Percentiles rank a stretch among this genome's conserved stretches.
Evolutionary conservation across 495 filamentous ascomycete species (phyloP).

Genomic region (Chaetomium tenue): DNA sequence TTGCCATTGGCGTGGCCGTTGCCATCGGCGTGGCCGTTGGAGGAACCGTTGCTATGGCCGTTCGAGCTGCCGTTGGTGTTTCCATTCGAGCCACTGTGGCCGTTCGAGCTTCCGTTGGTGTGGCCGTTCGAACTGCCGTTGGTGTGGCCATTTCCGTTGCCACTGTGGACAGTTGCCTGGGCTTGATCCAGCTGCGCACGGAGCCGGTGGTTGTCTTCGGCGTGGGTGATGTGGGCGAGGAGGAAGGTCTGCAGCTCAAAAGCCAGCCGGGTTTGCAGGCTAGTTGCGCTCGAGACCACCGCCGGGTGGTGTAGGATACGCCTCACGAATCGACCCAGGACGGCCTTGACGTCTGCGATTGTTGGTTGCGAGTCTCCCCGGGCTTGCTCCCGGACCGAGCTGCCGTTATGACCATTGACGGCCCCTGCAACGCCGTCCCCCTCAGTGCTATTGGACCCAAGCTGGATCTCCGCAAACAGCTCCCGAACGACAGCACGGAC

Average conservation of each 20-base stretch:
- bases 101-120: not conserved
- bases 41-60: too few species aligned
- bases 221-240: not conserved
- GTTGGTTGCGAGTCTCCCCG: not conserved
- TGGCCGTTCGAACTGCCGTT: not conserved
- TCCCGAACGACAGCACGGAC: not conserved
- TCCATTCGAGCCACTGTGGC: too few species aligned
- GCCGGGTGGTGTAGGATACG: not conserved
- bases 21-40: too few species aligned
- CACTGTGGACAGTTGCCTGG: not conserved
- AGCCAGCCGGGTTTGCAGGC: not conserved
- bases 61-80: too few species aligned
- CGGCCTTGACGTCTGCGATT: not conserved
- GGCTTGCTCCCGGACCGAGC: not conserved
- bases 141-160: too few species aligned
- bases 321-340: not conserved
- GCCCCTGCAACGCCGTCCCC: too few species aligned
- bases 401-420: not conserved
- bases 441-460: not conserved
- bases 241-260: slow-evolving; percentile 3
- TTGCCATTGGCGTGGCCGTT: not conserved
- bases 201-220: not conserved
- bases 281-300: not conserved
- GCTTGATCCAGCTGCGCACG: not conserved
- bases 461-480: not conserved